A percentile compares a stretch with the other conserved stretches of the same genome.
These are phyloP conservation scores for Poa annua DNA, from an alignment of 176 grass and related monocot genomes.

Conservation along the genomic window DNA sequence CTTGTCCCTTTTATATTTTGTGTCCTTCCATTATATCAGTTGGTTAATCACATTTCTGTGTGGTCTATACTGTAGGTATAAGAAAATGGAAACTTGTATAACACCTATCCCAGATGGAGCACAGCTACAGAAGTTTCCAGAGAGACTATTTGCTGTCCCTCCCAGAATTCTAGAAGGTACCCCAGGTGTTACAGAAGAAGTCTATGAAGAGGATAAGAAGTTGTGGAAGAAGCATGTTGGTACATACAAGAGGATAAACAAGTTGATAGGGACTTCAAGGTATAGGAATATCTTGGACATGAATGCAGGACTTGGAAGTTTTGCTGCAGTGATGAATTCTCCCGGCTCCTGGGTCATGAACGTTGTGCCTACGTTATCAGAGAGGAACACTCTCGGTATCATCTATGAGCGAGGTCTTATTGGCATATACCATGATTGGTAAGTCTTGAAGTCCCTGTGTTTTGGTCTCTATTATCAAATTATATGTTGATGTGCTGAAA, in stretches of 20 bases:
- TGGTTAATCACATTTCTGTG: conserved; percentile 14
- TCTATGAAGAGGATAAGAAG: conserved; percentile 65
- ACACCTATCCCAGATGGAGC: conserved; percentile 49
- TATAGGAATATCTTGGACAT: conserved; percentile 97
- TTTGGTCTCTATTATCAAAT: conserved; percentile 14
- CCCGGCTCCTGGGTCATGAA: conserved; percentile 80
- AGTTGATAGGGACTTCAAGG: conserved; percentile 62
- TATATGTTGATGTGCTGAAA: neutral
- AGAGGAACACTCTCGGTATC: conserved; percentile 61
- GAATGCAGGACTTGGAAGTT: conserved; percentile 93
- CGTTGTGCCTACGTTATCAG: conserved; percentile 69
- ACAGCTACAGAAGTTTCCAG: conserved; percentile 64
- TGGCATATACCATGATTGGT: conserved; percentile 97
- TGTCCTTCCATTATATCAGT: neutral
- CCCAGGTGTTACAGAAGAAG: conserved; percentile 60
- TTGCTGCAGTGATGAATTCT: conserved; percentile 69
- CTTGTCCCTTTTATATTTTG: neutral
- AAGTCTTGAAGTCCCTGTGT: conserved; percentile 16
- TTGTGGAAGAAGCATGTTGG: conserved; percentile 77
- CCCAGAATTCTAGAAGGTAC: conserved; percentile 63
- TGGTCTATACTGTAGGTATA: conserved; percentile 64
- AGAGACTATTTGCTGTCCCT: conserved; percentile 64
- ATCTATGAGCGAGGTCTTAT: conserved; percentile 92
- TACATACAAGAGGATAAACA: conserved; percentile 84
- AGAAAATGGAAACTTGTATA: conserved; percentile 83